Conservation (phyloP, 768 basidiomycete species). For the Lentinus brumalis region DNA sequence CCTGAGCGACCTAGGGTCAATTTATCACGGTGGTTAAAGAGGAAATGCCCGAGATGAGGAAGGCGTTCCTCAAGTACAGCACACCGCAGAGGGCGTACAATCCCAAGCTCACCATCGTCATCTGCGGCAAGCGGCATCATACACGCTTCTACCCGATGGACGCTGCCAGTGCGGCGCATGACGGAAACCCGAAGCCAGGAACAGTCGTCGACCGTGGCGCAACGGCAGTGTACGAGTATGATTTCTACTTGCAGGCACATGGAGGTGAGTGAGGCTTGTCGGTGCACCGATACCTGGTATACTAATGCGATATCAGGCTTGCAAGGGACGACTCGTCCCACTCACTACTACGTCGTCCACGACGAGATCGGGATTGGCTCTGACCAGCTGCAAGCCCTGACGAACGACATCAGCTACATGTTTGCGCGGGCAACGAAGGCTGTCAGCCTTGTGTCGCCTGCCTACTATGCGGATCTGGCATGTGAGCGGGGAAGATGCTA, state of each 20-base stretch:
- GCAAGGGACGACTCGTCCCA: slow-evolving; percentile 50
- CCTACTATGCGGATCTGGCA: slow-evolving; percentile 50
- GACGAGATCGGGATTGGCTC: slow-evolving; percentile 54
- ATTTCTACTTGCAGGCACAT: slow-evolving; percentile 54
- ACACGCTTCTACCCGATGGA: slow-evolving; percentile 59
- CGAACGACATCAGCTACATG: slow-evolving; percentile 55
- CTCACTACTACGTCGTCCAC: slow-evolving; percentile 57
- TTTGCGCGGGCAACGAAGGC: slow-evolving; percentile 63
- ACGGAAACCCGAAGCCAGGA: slow-evolving; percentile 54
- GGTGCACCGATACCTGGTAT: no score
- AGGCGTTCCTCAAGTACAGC: slow-evolving; percentile 44
- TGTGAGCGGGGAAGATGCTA: slow-evolving; percentile 59
- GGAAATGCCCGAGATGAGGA: slow-evolving; percentile 45
- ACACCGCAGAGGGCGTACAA: slow-evolving; percentile 39
- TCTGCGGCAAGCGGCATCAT: slow-evolving; percentile 62
- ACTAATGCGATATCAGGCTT: slow-evolving; percentile 34
- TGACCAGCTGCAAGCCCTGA: slow-evolving; percentile 55
- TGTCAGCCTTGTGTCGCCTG: slow-evolving; percentile 46
- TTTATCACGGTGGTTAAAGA: slow-evolving; percentile 46
- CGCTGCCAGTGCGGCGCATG: slow-evolving; percentile 39
- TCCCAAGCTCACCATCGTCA: slow-evolving; percentile 52
- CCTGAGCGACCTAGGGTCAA: slow-evolving; percentile 41
- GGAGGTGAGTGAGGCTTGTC: not conserved
- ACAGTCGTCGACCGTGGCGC: slow-evolving; percentile 58
- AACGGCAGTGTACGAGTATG: slow-evolving; percentile 55